Conservation (phyloP, 768 basidiomycete species). For the Suillus cothurnatus region DNA sequence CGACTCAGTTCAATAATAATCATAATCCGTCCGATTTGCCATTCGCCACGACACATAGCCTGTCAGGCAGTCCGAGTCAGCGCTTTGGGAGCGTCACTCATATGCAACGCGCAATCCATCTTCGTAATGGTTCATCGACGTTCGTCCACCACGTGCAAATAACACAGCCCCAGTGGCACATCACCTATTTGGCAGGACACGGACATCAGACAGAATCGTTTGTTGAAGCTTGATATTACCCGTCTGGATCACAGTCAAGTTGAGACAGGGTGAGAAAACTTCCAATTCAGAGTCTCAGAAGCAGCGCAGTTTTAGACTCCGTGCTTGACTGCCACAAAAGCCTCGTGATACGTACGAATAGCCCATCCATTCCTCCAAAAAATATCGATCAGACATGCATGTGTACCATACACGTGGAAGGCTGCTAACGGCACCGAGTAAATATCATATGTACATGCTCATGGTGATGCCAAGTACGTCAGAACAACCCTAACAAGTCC, state of each 20-base stretch:
- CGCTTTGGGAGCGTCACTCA: too few species aligned
- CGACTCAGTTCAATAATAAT: background rate
- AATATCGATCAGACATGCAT: background rate
- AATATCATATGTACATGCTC: background rate
- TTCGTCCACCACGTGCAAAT: background rate
- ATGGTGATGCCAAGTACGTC: constrained; percentile 13
- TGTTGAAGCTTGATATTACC: background rate
- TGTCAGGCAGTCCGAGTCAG: background rate
- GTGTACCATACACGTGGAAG: constrained; percentile 1
- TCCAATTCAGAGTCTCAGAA: background rate
- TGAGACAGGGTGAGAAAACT: background rate
- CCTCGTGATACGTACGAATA: background rate
- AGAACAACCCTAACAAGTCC: constrained; percentile 60
- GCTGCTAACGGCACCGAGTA: background rate
- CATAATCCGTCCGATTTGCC: background rate
- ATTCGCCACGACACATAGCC: background rate
- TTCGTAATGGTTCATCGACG: too few species aligned
- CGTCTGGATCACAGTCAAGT: background rate
- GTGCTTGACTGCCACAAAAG: too few species aligned
- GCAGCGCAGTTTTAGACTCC: background rate
- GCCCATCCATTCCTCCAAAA: background rate
- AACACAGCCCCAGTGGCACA: background rate
- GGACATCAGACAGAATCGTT: background rate
- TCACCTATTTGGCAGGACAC: background rate
- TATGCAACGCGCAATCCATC: background rate